A percentile compares a stretch with the other conserved stretches of the same genome.
phyloP scores from a whole-genome alignment of 768 basidiomycete species.

The Sarcomyxa edulis region DNA sequence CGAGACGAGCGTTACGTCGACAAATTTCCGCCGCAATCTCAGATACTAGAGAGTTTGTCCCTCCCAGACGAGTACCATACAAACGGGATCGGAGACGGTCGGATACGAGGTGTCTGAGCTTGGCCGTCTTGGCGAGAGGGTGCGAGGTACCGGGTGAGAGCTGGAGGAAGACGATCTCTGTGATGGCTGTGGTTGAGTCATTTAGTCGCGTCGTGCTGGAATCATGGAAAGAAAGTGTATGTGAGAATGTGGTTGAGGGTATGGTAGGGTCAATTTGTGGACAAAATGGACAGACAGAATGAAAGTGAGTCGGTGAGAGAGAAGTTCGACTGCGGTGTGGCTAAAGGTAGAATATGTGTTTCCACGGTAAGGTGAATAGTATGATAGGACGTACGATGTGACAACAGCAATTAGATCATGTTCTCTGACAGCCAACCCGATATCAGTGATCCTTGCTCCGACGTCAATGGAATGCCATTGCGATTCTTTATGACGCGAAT shows the following conservation, averaged over 20 bases:
- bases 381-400: conserved; percentile 26
- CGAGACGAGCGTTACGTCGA: conserved; percentile 29
- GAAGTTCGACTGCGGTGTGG: too few species aligned
- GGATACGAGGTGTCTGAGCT: too few species aligned
- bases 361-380: neutral
- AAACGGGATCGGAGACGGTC: conserved; percentile 12
- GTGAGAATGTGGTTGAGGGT: too few species aligned
- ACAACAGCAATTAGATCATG: conserved; percentile 39
- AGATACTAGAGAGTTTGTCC: conserved; percentile 34
- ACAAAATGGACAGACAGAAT: too few species aligned
- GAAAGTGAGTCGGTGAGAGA: too few species aligned
- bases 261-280: too few species aligned
- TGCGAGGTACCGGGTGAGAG: conserved; percentile 15
- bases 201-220: neutral
- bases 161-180: conserved; percentile 12
- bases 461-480: conserved; percentile 25
- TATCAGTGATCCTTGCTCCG: conserved; percentile 29
- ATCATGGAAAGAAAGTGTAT: too few species aligned
- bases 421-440: conserved; percentile 36
- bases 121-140: conserved; percentile 7
- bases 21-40: conserved; percentile 41
- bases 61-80: conserved; percentile 22
- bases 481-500: conserved; percentile 14
- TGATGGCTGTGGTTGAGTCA: conserved; percentile 2
- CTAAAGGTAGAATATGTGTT: too few species aligned